phyloP scores from a whole-genome alignment of 2,329 filamentous ascomycete genomes.

The Trichoderma arundinaceum region DNA sequence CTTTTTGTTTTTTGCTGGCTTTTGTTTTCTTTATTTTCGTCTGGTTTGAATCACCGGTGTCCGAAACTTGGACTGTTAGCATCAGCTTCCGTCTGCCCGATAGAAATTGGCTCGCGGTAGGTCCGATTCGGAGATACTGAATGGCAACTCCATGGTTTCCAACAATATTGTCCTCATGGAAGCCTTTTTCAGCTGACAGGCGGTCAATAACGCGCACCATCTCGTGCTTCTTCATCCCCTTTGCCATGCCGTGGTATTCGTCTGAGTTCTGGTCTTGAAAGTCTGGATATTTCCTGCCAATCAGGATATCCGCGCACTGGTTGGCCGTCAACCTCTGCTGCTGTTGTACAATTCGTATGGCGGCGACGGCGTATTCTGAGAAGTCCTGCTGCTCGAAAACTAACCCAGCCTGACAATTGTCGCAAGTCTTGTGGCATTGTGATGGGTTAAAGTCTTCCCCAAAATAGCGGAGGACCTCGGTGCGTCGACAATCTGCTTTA shows the following conservation, averaged over 20 bases:
- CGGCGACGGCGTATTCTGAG: conserved; percentile 73
- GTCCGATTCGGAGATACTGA: conserved; percentile 68
- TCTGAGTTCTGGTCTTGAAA: conserved; percentile 60
- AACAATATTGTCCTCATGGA: conserved; percentile 69
- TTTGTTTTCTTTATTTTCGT: conserved; percentile 45
- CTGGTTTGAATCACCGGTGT: conserved; percentile 41
- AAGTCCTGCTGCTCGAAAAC: conserved; percentile 78
- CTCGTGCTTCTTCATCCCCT: conserved; percentile 73
- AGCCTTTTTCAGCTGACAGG: conserved; percentile 73
- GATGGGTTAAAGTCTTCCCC: conserved; percentile 77
- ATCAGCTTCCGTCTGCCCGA: conserved; percentile 53
- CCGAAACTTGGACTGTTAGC: conserved; percentile 50
- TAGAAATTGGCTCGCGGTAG: conserved; percentile 51
- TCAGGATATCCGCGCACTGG: conserved; percentile 83
- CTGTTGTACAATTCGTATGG: conserved; percentile 70
- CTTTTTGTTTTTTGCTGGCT: conserved; percentile 44
- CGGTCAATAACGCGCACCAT: conserved; percentile 83
- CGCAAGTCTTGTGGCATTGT: conserved; percentile 77
- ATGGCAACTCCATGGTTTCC: conserved; percentile 67
- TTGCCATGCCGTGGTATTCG: conserved; percentile 70
- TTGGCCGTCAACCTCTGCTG: conserved; percentile 70
- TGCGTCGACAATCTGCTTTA: conserved; percentile 81
- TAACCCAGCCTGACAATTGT: conserved; percentile 81
- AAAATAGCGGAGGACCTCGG: conserved; percentile 92
- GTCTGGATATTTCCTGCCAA: conserved; percentile 69